A percentile compares a stretch with the other conserved stretches of the same genome.
phyloP scores from a whole-genome alignment of 2,329 filamentous ascomycete species.

The Phialophora tarda region DNA sequence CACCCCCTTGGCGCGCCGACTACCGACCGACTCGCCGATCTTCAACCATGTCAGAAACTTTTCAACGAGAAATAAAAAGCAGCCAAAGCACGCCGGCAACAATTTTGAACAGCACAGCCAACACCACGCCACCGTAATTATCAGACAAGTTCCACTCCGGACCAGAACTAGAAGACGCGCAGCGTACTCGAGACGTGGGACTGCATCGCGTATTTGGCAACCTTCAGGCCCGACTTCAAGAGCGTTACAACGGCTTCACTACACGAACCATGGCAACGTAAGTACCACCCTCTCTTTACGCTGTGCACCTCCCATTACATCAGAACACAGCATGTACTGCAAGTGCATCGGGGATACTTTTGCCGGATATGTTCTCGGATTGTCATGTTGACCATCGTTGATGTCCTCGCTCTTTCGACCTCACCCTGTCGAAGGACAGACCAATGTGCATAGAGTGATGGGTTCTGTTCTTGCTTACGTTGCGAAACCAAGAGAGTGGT shows the following conservation, averaged over 20 bases:
- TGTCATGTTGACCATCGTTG: slow-evolving; percentile 1
- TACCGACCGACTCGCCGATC: slow-evolving; percentile 6
- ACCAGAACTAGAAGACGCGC: background rate
- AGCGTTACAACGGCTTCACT: slow-evolving; percentile 1
- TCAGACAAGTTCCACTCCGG: background rate
- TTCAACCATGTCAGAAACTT: slow-evolving; percentile 7
- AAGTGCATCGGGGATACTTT: slow-evolving; percentile 16
- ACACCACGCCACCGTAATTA: background rate
- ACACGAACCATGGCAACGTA: slow-evolving; percentile 46
- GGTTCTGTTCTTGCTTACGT: background rate
- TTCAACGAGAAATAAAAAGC: background rate
- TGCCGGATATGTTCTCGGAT: slow-evolving; percentile 20
- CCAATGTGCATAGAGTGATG: background rate
- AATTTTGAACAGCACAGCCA: background rate
- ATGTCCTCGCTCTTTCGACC: background rate
- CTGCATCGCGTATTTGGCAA: slow-evolving; percentile 3
- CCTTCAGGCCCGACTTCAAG: slow-evolving; percentile 5
- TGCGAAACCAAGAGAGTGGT: no score
- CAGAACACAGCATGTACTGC: slow-evolving; percentile 23
- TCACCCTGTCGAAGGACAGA: background rate
- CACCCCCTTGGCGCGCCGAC: slow-evolving; percentile 2
- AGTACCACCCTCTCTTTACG: slow-evolving; percentile 29
- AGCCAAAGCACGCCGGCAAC: background rate
- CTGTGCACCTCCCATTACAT: slow-evolving; percentile 18
- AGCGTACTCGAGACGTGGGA: background rate